Percentiles rank a stretch among this genome's conserved stretches.
These are phyloP conservation scores for Zygosaccharomyces sapae DNA, from an alignment of 1,139 yeast species.

Conservation along the genomic window DNA sequence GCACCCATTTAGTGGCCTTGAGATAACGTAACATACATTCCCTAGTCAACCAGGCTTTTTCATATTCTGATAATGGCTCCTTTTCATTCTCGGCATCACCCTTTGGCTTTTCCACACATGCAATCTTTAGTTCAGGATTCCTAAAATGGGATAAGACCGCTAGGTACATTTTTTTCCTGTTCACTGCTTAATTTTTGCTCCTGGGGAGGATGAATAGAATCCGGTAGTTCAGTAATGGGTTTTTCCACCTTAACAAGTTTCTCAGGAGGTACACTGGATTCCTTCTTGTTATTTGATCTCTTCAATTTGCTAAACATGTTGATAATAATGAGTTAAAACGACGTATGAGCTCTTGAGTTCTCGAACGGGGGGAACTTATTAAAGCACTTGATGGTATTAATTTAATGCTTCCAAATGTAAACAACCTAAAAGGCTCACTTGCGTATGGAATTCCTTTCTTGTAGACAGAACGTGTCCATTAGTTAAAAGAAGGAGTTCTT, in stretches of 20 bases:
- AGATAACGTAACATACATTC: slow-evolving; percentile 85
- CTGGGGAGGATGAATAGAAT: slow-evolving; percentile 48
- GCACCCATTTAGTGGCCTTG: slow-evolving; percentile 87
- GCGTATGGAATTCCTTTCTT: no score
- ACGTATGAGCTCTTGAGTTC: not conserved
- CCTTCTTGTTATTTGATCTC: slow-evolving; percentile 29
- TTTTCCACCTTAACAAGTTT: slow-evolving; percentile 31
- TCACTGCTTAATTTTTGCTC: slow-evolving; percentile 46
- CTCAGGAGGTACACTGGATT: slow-evolving; percentile 19
- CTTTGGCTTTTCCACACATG: slow-evolving; percentile 39
- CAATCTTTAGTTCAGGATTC: slow-evolving; percentile 41
- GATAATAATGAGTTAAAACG: not conserved
- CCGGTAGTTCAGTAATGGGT: slow-evolving; percentile 55
- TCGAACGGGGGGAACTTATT: no score
- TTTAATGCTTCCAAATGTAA: not conserved
- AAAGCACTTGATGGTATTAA: not conserved
- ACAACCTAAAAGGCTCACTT: not conserved
- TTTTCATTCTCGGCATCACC: slow-evolving; percentile 21
- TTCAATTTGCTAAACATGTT: slow-evolving; percentile 11
- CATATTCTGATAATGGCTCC: slow-evolving; percentile 49
- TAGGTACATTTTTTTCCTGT: slow-evolving; percentile 55
- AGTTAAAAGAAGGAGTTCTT: no score
- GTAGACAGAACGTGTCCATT: no score
- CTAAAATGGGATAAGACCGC: slow-evolving; percentile 58
- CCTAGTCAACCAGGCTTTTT: slow-evolving; percentile 84